Conservation (phyloP, 2,329 filamentous ascomycete species). For the Dothideomycetes sp. region DNA sequence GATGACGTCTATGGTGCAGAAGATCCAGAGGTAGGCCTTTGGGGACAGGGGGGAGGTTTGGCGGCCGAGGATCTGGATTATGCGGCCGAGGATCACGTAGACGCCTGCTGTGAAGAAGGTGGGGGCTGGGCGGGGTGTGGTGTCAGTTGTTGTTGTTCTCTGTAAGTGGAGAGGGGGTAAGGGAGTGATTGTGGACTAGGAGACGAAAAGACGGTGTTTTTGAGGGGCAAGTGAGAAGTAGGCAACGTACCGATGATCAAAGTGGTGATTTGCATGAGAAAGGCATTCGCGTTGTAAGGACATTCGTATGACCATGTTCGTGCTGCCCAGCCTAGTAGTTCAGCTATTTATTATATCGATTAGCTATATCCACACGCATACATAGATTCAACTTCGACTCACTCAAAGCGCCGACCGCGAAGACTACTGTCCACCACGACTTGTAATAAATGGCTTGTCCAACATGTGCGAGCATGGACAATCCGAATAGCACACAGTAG, state of each 20-base stretch:
- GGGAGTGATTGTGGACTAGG: too few species aligned
- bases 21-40: slow-evolving; percentile 26
- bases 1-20: slow-evolving; percentile 52
- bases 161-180: too few species aligned
- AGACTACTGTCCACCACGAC: slow-evolving; percentile 8
- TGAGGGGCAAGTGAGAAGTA: not conserved
- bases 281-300: slow-evolving; percentile 23
- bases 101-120: slow-evolving; percentile 54
- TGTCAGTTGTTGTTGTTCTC: slow-evolving; percentile 33
- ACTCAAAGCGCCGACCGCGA: slow-evolving; percentile 8
- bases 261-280: slow-evolving; percentile 23
- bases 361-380: not conserved
- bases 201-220: not conserved
- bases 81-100: slow-evolving; percentile 51
- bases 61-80: slow-evolving; percentile 45
- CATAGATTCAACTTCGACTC: too few species aligned
- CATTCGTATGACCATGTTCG: slow-evolving; percentile 6
- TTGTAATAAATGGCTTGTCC: slow-evolving; percentile 5
- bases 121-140: slow-evolving; percentile 43
- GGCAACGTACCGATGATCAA: slow-evolving; percentile 6
- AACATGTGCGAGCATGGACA: slow-evolving; percentile 7
- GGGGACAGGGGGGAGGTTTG: slow-evolving; percentile 13
- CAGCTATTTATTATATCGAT: slow-evolving; percentile 1
- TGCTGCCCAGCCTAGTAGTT: slow-evolving; percentile 9
- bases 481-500: slow-evolving; percentile 10